Conservation (phyloP, 495 filamentous ascomycete genomes). For the Entonaema liquescens region DNA sequence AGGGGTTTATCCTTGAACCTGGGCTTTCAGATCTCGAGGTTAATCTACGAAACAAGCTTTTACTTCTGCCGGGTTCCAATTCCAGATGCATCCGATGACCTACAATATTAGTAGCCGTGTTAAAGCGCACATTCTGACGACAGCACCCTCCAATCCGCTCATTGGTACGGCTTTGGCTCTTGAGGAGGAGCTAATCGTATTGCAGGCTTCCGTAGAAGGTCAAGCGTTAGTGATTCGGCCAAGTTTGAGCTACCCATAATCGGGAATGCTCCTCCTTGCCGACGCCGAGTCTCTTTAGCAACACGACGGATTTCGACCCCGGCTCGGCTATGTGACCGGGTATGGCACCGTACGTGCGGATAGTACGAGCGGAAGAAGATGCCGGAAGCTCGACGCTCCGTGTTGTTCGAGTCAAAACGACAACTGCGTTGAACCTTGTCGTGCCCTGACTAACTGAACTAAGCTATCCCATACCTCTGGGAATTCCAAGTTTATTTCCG, state of each 20-base stretch:
- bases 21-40: conserved; percentile 19
- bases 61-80: not conserved
- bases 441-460: conserved; percentile 5
- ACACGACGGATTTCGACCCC: conserved; percentile 3
- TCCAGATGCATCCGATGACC: not conserved
- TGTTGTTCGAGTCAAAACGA: not conserved
- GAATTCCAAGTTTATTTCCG: not conserved
- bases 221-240: not conserved
- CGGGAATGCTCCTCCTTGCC: not conserved
- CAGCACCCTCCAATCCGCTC: not conserved
- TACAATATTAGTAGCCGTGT: not conserved
- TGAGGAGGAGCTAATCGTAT: not conserved
- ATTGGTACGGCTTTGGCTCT: not conserved
- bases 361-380: conserved; percentile 14
- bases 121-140: not conserved
- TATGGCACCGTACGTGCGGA: conserved; percentile 5
- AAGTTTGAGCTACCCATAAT: not conserved
- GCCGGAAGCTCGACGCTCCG: conserved; percentile 1
- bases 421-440: conserved; percentile 8
- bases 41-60: conserved; percentile 16
- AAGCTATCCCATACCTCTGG: conserved; percentile 24
- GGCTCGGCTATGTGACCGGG: conserved; percentile 8
- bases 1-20: conserved; percentile 18
- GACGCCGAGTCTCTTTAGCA: conserved; percentile 13
- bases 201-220: not conserved